phyloP scores from a whole-genome alignment of 1,139 yeast species.

The Pneumocystis jirovecii region DNA sequence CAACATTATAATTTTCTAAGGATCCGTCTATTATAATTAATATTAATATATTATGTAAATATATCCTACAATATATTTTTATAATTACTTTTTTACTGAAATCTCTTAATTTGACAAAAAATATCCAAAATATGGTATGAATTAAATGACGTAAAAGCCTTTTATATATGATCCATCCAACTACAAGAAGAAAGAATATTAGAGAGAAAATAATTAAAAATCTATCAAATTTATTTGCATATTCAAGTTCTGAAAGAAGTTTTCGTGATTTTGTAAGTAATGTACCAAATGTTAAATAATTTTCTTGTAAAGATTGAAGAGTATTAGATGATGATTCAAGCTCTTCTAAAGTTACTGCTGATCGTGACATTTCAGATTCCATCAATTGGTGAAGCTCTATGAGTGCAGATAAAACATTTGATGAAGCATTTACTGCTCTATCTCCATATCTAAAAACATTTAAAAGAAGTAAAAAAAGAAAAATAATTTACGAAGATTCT shows the following conservation, averaged over 20 bases:
- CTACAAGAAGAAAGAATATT: slow-evolving; percentile 26
- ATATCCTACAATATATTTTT: neutral
- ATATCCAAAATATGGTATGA: neutral
- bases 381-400: slow-evolving; percentile 8
- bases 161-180: neutral
- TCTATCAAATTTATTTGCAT: slow-evolving; percentile 50
- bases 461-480: neutral
- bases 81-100: neutral
- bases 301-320: slow-evolving; percentile 35
- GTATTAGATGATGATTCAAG: slow-evolving; percentile 45
- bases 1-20: neutral
- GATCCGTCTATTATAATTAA: neutral
- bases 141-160: neutral
- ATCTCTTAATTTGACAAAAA: neutral
- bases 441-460: neutral
- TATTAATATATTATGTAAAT: neutral
- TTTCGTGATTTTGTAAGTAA: slow-evolving; percentile 40
- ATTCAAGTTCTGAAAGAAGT: slow-evolving; percentile 48
- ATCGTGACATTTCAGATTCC: slow-evolving; percentile 29
- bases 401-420: slow-evolving; percentile 9
- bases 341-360: slow-evolving; percentile 47
- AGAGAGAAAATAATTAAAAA: slow-evolving; percentile 42
- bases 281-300: slow-evolving; percentile 38
- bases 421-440: slow-evolving; percentile 6
- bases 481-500: neutral